These are phyloP conservation scores for Tilletia setariae DNA, from an alignment of 1,284 basidiomycete genomes.

Conservation along the genomic window DNA sequence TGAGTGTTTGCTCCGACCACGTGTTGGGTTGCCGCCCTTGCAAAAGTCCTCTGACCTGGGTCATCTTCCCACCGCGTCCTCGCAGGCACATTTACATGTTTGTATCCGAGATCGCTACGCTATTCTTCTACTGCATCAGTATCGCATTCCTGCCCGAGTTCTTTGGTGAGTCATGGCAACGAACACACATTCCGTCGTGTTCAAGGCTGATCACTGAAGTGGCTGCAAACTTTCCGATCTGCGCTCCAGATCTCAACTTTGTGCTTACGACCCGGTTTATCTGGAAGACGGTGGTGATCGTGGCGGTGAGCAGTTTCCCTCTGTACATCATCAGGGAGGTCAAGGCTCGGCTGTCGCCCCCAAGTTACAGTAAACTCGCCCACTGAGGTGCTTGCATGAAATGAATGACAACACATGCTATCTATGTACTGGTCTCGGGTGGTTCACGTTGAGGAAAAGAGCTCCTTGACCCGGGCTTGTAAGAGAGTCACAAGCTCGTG, in stretches of 20 bases:
- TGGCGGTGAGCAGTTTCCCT: conserved; percentile 83
- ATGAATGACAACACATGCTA: too few relatives aligned
- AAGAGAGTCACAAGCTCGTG: too few relatives aligned
- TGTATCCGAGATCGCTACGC: conserved; percentile 81
- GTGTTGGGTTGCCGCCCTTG: too few relatives aligned
- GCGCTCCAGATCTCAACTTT: conserved; percentile 76
- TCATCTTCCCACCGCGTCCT: too few relatives aligned
- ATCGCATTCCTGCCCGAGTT: conserved; percentile 94
- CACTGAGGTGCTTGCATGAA: conserved; percentile 3
- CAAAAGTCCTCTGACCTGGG: neutral
- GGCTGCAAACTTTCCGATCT: neutral
- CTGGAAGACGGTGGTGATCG: conserved; percentile 87
- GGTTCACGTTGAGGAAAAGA: too few relatives aligned
- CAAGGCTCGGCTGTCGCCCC: conserved; percentile 80
- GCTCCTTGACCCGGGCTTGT: too few relatives aligned
- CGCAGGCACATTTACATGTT: conserved; percentile 93
- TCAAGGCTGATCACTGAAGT: too few relatives aligned
- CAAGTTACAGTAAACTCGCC: conserved; percentile 78
- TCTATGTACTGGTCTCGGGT: too few relatives aligned
- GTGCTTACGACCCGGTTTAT: conserved; percentile 81
- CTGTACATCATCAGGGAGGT: conserved; percentile 86
- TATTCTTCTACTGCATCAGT: conserved; percentile 82
- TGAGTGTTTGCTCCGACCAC: conserved; percentile 53
- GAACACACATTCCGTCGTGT: too few relatives aligned
- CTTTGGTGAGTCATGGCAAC: conserved; percentile 61